These are phyloP conservation scores for Monosporascus sp. DNA, from an alignment of 2,329 filamentous ascomycete species.

Conservation along the genomic window DNA sequence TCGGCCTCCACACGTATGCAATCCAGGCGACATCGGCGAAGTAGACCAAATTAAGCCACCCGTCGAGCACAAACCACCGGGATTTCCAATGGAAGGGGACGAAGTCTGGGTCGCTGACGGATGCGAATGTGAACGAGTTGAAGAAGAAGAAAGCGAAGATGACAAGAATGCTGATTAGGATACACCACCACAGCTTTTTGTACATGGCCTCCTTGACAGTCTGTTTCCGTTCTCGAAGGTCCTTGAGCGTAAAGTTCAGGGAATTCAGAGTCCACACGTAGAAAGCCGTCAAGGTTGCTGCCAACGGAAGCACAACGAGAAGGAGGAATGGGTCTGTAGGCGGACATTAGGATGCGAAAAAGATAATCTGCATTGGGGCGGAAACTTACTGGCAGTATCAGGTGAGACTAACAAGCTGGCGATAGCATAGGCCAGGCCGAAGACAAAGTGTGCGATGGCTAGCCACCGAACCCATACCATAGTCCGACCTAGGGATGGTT, in stretches of 20 bases:
- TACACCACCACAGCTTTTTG: constrained; percentile 97
- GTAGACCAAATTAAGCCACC: constrained; percentile 96
- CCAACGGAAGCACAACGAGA: constrained; percentile 86
- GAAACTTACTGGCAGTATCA: constrained; percentile 64
- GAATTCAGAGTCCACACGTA: constrained; percentile 99
- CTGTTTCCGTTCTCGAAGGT: constrained; percentile 91
- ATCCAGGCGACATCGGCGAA: constrained; percentile 89
- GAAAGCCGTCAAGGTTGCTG: constrained; percentile 88
- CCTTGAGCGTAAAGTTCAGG: constrained; percentile 90
- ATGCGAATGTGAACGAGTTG: constrained; percentile 93
- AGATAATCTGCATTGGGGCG: neutral
- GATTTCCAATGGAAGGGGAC: constrained; percentile 97
- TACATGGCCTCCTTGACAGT: constrained; percentile 94
- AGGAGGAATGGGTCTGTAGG: constrained; percentile 73
- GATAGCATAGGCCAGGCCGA: constrained; percentile 88
- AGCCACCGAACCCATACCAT: constrained; percentile 93
- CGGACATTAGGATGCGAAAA: constrained; percentile 14
- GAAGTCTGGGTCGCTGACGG: constrained; percentile 77
- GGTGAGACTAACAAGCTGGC: constrained; percentile 85
- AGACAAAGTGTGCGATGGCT: constrained; percentile 88
- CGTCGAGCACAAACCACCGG: constrained; percentile 93
- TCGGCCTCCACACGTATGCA: constrained; percentile 94
- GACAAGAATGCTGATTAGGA: constrained; percentile 83
- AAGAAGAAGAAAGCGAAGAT: constrained; percentile 99
- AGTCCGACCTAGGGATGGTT: constrained; percentile 81